Percentiles rank a stretch among this genome's conserved stretches.
Evolutionary conservation across 129 eudicot genomes (phyloP).

Genomic region (Dittrichia graveolens): DNA sequence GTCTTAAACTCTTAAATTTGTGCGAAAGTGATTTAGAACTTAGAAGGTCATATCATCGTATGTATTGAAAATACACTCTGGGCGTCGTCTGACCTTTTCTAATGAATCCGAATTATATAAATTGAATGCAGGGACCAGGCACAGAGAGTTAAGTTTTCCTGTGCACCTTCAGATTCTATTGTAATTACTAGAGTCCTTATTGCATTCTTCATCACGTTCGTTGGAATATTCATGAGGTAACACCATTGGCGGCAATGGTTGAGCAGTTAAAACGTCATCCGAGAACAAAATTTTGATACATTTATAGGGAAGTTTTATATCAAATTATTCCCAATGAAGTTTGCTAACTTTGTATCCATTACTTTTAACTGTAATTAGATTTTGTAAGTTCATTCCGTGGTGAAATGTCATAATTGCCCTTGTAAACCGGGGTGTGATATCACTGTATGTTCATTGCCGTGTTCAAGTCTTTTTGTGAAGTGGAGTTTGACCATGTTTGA

Average conservation of each 20-base stretch:
- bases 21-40: neutral
- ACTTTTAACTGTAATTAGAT: conserved; percentile 31
- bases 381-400: conserved; percentile 24
- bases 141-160: conserved; percentile 62
- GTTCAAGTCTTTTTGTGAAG: neutral
- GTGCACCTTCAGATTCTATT: conserved; percentile 40
- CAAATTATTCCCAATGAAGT: conserved; percentile 14
- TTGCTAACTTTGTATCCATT: conserved; percentile 8
- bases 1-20: neutral
- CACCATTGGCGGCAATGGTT: conserved; percentile 21
- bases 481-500: neutral
- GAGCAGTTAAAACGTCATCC: conserved; percentile 20
- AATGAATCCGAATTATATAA: neutral
- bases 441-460: conserved; percentile 11
- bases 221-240: conserved; percentile 33
- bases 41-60: conserved; percentile 7
- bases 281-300: conserved; percentile 31
- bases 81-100: neutral
- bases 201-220: conserved; percentile 32
- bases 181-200: conserved; percentile 26
- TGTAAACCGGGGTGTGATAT: conserved; percentile 1
- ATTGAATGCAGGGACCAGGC: conserved; percentile 65
- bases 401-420: conserved; percentile 32
- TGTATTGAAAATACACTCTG: neutral
- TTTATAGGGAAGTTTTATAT: conserved; percentile 18